Percentiles rank a stretch among this genome's conserved stretches.
Conservation (phyloP, 352 stramenopile genomes). For the Phytopythium litorale region DNA sequence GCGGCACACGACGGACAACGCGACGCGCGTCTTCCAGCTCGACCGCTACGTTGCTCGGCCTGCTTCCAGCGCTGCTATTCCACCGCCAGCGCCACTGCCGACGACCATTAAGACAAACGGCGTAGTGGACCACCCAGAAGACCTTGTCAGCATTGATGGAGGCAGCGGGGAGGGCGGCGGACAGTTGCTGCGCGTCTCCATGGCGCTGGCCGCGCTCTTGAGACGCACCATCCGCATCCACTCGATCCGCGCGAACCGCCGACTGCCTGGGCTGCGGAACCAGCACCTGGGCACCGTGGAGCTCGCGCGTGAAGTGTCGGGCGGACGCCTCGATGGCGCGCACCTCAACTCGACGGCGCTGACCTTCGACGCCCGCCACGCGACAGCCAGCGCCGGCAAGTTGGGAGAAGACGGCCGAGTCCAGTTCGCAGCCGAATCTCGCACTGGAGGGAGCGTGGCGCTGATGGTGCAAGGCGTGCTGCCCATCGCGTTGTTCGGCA, state of each 20-base stretch:
- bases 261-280: constrained; percentile 65
- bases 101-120: background rate
- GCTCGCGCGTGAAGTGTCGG: constrained; percentile 38
- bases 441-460: constrained; percentile 51
- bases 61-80: background rate
- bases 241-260: constrained; percentile 73
- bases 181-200: constrained; percentile 84
- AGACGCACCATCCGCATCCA: constrained; percentile 56
- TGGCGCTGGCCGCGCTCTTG: constrained; percentile 64
- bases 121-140: constrained; percentile 12
- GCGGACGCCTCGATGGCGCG: constrained; percentile 26
- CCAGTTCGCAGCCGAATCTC: constrained; percentile 29
- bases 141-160: constrained; percentile 37
- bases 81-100: background rate
- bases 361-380: constrained; percentile 23
- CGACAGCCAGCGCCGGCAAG: background rate
- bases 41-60: constrained; percentile 9
- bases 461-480: constrained; percentile 67
- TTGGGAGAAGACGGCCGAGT: background rate
- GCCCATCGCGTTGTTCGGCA: constrained; percentile 40
- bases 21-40: constrained; percentile 45
- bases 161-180: constrained; percentile 82
- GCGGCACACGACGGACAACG: constrained; percentile 40
- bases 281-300: constrained; percentile 84
- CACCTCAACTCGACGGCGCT: constrained; percentile 47